Percentiles rank a stretch among this genome's conserved stretches.
Conservation (phyloP, 306 rosid species). For the Citrullus mucosospermus region DNA sequence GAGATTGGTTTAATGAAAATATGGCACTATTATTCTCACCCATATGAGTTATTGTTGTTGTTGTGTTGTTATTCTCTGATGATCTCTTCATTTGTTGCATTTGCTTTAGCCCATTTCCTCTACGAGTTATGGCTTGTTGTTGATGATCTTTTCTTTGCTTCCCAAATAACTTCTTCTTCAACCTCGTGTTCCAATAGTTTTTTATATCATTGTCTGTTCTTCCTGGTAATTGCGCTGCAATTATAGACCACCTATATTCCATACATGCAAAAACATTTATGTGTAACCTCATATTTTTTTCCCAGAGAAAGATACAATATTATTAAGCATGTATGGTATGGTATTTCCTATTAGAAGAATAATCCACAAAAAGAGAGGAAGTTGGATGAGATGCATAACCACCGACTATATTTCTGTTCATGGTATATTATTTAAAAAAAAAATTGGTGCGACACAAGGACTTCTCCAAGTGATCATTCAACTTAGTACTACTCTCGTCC, state of each 20-base stretch:
- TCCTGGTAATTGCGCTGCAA: conserved; percentile 51
- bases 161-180: conserved; percentile 57
- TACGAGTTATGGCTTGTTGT: conserved; percentile 13
- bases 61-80: not conserved
- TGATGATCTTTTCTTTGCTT: conserved; percentile 38
- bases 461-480: too few species aligned
- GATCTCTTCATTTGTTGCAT: conserved; percentile 8
- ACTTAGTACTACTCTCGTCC: too few species aligned
- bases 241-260: conserved; percentile 43
- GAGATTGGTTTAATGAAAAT: not conserved
- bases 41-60: not conserved
- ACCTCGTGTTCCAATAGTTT: conserved; percentile 56
- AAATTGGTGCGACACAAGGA: too few species aligned
- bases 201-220: conserved; percentile 52
- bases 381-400: too few species aligned
- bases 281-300: not conserved
- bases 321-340: too few species aligned
- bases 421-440: too few species aligned
- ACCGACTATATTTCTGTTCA: too few species aligned
- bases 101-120: conserved; percentile 22
- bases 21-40: not conserved
- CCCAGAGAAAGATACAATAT: too few species aligned
- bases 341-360: too few species aligned
- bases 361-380: too few species aligned
- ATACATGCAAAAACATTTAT: not conserved